Percentiles rank a stretch among this genome's conserved stretches.
phyloP scores from a whole-genome alignment of 768 basidiomycete species.

The Leccinum sublutescens region DNA sequence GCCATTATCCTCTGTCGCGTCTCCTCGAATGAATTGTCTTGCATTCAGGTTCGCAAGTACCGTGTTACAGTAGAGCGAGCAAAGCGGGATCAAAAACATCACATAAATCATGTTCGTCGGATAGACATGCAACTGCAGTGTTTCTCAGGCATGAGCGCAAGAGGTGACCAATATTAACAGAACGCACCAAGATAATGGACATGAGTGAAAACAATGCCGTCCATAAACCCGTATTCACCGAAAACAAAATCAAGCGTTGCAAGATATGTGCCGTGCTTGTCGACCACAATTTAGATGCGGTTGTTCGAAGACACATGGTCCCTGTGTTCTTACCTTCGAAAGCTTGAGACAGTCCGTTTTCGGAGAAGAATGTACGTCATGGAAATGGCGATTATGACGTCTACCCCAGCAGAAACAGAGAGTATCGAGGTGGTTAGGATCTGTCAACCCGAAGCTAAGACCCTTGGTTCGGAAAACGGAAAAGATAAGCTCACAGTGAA shows the following conservation, averaged over 20 bases:
- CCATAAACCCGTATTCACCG: conserved; percentile 37
- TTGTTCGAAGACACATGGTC: not conserved
- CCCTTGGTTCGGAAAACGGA: not conserved
- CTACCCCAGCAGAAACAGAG: conserved; percentile 4
- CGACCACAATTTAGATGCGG: not conserved
- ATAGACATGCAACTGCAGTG: not conserved
- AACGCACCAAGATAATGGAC: conserved; percentile 15
- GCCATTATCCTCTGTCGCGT: not conserved
- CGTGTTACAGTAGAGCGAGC: conserved; percentile 15
- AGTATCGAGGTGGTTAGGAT: not conserved
- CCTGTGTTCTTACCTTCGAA: not conserved
- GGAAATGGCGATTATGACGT: conserved; percentile 3
- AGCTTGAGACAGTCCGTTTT: not conserved
- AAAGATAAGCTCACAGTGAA: not conserved
- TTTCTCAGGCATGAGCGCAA: not conserved
- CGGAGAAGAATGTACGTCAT: conserved; percentile 6
- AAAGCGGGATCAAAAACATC: conserved; percentile 4
- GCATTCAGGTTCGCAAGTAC: conserved; percentile 19
- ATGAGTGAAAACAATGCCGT: conserved; percentile 51
- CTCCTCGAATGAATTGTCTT: conserved; percentile 5
- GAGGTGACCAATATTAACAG: not conserved
- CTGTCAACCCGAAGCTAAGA: not conserved
- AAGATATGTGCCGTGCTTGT: conserved; percentile 10
- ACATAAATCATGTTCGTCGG: not conserved
- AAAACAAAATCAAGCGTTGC: conserved; percentile 12